Evolutionary conservation across 768 basidiomycete genomes (phyloP).

Genomic region (Mycena epipterygia): DNA sequence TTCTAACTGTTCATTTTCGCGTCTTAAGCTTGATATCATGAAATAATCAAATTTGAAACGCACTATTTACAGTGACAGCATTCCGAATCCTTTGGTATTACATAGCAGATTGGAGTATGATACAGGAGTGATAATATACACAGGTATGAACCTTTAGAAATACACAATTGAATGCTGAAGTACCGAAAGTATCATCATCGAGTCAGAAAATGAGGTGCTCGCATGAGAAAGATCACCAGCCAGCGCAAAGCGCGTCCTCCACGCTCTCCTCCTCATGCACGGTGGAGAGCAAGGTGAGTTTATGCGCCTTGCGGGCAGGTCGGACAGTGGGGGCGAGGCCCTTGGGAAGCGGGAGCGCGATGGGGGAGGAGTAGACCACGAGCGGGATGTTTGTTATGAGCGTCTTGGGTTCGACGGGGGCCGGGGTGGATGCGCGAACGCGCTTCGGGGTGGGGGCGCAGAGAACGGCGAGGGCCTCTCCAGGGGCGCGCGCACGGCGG

Average conservation of each 20-base stretch:
- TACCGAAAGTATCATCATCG: neutral
- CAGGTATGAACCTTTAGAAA: neutral
- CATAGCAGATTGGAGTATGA: too few relatives aligned
- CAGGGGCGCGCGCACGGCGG: neutral
- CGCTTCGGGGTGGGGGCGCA: conserved; percentile 3
- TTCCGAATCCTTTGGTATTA: too few relatives aligned
- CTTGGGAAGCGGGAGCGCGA: conserved; percentile 18
- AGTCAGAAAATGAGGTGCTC: too few relatives aligned
- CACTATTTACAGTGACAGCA: too few relatives aligned
- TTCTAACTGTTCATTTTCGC: too few relatives aligned
- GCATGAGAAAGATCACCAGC: too few relatives aligned
- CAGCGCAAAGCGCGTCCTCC: conserved; percentile 8
- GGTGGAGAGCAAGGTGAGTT: neutral
- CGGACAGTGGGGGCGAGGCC: conserved; percentile 17
- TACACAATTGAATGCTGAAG: neutral
- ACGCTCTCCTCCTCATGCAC: neutral
- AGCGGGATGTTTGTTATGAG: neutral
- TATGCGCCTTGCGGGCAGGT: conserved; percentile 14
- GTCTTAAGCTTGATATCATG: too few relatives aligned
- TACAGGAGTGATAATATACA: too few relatives aligned
- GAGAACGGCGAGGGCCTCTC: conserved; percentile 3
- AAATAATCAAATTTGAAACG: too few relatives aligned
- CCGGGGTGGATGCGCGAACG: neutral
- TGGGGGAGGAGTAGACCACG: conserved; percentile 6
- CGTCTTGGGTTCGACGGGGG: conserved; percentile 15